Base-by-base conservation (phyloP, 495 filamentous ascomycete genomes). In the Penicillium longicatenatum region DNA sequence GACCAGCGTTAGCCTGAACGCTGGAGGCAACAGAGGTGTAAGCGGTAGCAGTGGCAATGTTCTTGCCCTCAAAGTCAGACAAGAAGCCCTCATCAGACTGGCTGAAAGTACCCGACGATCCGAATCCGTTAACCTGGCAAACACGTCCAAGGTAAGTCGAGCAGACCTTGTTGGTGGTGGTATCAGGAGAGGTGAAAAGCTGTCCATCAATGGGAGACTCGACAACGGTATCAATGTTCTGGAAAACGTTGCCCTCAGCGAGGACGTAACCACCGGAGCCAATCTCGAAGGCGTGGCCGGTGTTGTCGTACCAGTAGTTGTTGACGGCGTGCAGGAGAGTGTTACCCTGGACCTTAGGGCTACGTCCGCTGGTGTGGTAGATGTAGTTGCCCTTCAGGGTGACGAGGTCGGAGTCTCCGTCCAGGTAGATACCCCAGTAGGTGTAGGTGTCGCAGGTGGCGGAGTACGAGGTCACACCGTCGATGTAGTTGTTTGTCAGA, bases 161-260 rank as follows among this genome's bases (percentile, higher is more conserved):
- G 74, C 79, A 82, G 31, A 63, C 59, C 16, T 55, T 46, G 62
- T 78, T 79, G 43, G 76, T 67, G 44, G 24, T 62, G 52, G 69
- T 52, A 22, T 60, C 50, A 11, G 72, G 76, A 4, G 70, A 64
- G 7, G 71, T 75, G 64, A 82, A 82, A 29, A 82, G 65, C 58
- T 72, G 48, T n/a, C 79, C 75, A 37, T 63, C 55, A 50, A 75
- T 52, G 26, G 67, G 63, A 5, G 59, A 30, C 55, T 72, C 63
- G n/a, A 66, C 68, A 29, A 63, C 43, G 17, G 57, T 62, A 6
- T 44, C 50, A 48, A 83, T 76, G 57, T 79, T 79, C 69, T 82
- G 74, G 74, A 86, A 85, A n/a, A 79, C 77, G 62, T 80, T 84
- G n/a, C 83, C 83, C 64, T 85, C 83, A 4, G 79, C 81, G 6